Base-by-base conservation (phyloP, 2,329 filamentous ascomycete genomes). In the Aaosphaeria pasadenensis region DNA sequence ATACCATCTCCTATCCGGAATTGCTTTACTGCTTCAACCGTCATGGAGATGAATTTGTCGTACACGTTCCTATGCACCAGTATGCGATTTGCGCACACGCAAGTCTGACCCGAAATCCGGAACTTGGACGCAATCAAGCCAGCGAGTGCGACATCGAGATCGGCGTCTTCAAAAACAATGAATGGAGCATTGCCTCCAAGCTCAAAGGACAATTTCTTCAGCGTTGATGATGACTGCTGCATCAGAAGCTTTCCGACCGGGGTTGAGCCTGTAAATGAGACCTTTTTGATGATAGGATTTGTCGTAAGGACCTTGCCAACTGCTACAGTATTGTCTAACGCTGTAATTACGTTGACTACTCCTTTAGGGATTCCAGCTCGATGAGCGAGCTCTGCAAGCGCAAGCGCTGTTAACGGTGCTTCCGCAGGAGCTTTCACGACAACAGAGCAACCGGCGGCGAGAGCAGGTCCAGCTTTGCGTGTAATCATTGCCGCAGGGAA, bases 401-500 rank as follows among this genome's bases (percentile, higher is more conserved):
- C 92, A 35, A 96, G 85, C 0, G 90, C 85, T 28, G 91, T 95
- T 68, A 92, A 92, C 0, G 92, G 92, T 1, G 94, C 96, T 76
- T 97, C 92, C 43, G 86, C 86, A 1, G 92, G 91, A 11, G 90
- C 87, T 71, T 99, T 99, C 61, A 85, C 86, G 2, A 97, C 91
- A 2, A 95, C 88, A 0, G 92, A 95, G 74, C 92, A 97, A 49
- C 92, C 94, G n/a, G 91, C 91, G n/a, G 94, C 94, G 47, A 97
- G 78, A 7, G 88, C 88, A 2, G 89, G 74, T 4, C 74, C 75
- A 43, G 77, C 76, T 58, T 78, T 78, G 44, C 75, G 68, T 28
- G 75, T 77, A 4, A 76, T 72, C 74, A 77, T 77, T 11, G 74
- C 74, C 4, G 74, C 73, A 5, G 74, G 74, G 63, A 95, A 95